Conservation (phyloP, 495 filamentous ascomycete genomes). For the Mycothermus thermophilus region DNA sequence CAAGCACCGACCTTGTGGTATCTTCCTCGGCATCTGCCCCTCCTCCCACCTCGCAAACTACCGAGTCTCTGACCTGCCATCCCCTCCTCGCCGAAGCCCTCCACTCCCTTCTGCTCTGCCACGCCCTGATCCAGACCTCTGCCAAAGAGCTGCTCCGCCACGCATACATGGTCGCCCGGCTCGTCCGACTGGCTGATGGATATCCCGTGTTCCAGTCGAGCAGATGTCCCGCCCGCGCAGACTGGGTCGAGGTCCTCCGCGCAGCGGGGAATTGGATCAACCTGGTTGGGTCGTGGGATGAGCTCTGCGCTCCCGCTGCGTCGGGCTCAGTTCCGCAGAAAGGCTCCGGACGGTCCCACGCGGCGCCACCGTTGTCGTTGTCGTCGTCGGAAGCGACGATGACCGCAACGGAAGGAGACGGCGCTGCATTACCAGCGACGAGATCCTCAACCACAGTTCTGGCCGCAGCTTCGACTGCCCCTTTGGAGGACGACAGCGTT, state of each 20-base stretch:
- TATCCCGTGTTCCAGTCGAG: slow-evolving; percentile 67
- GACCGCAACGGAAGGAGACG: too few relatives aligned
- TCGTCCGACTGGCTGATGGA: slow-evolving; percentile 59
- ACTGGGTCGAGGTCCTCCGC: slow-evolving; percentile 66
- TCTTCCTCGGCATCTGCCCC: slow-evolving; percentile 9
- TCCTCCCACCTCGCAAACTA: slow-evolving; percentile 11
- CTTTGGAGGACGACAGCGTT: too few relatives aligned
- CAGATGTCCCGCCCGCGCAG: slow-evolving; percentile 54
- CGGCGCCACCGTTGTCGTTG: too few relatives aligned
- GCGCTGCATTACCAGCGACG: too few relatives aligned
- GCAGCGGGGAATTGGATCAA: slow-evolving; percentile 51
- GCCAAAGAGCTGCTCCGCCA: slow-evolving; percentile 59
- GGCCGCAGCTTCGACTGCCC: too few relatives aligned
- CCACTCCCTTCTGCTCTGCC: slow-evolving; percentile 57
- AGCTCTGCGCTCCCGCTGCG: slow-evolving; percentile 54
- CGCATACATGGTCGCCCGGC: slow-evolving; percentile 62
- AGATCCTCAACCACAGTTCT: too few relatives aligned
- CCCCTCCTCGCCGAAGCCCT: slow-evolving; percentile 62
- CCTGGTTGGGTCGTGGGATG: slow-evolving; percentile 49
- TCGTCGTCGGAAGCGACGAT: too few relatives aligned
- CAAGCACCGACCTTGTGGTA: slow-evolving; percentile 27
- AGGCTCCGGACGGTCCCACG: too few relatives aligned
- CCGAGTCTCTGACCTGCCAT: slow-evolving; percentile 65
- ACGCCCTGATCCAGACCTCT: slow-evolving; percentile 60
- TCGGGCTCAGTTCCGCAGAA: too few relatives aligned